Evolutionary conservation across 306 rosid species (phyloP), one percentile per base, ranked within the genome.

Genomic region (Fagus sylvatica): DNA sequence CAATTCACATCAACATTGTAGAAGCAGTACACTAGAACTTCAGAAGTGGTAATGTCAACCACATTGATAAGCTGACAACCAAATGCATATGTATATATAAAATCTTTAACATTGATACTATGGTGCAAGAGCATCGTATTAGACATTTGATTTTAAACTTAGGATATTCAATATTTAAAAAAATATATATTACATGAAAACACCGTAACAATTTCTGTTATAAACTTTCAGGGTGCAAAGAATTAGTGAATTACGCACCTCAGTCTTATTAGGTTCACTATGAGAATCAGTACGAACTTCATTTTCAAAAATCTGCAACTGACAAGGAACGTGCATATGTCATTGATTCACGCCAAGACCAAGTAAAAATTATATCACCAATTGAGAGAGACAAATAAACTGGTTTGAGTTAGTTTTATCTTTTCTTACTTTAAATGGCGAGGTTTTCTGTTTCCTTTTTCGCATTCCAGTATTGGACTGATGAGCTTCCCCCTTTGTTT

Each of bases 371-470:
- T 67, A 53, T 34, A 74, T 32, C 8, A 34, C 10, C 15, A 53
- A 16, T 61, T 71, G 22, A 48, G 40, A 17, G 62, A 70, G 78
- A 32, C 48, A 73, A 53, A 5, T 11, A 76, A 49, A 36, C 76
- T 74, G 71, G 69, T 67, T 59, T 49, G 53, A 53, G 34, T 54
- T 51, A 80, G 72, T 60, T 54, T 73, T 60, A 81, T 70, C 39
- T 62, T 65, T 79, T 77, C 93, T 74, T 83, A 87, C 95, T 76
- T 89, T 89, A 56, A 73, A 69, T 68, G 91, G 83, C 17, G 71
- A 59, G 2, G 86, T 72, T 81, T 85, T 88, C 78, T 78, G 93
- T 79, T 87, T 94, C 82, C 90, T 86, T 82, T 87, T 92, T 64
- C 84, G 85, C 64, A 75, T 76, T 75, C 95, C 90, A 62, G 78